These are phyloP conservation scores for Pseudopyricularia cyperi DNA, from an alignment of 2,329 filamentous ascomycete genomes.

Conservation along the genomic window DNA sequence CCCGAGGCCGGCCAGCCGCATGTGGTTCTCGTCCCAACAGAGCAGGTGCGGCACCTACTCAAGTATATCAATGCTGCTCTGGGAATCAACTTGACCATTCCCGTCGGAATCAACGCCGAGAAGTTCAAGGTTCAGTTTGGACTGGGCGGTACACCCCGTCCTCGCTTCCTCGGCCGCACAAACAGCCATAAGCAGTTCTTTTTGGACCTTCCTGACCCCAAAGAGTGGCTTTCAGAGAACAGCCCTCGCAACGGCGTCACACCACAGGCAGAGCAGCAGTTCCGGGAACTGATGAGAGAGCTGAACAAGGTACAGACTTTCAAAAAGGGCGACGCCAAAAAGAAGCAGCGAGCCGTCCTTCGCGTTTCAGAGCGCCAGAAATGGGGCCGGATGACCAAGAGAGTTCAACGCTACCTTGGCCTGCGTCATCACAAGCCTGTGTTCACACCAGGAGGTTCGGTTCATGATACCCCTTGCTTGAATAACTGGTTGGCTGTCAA, in stretches of 20 bases:
- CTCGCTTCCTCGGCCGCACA: slow-evolving; percentile 53
- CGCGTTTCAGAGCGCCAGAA: slow-evolving; percentile 34
- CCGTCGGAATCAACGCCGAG: slow-evolving; percentile 30
- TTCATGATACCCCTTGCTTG: not conserved
- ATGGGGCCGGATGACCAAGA: slow-evolving; percentile 43
- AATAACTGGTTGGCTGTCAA: not conserved
- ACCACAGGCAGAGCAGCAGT: slow-evolving; percentile 27
- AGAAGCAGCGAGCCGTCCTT: slow-evolving; percentile 15
- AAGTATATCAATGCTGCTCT: slow-evolving; percentile 49
- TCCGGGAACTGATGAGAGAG: slow-evolving; percentile 39
- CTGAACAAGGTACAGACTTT: slow-evolving; percentile 34
- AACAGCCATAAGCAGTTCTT: slow-evolving; percentile 23
- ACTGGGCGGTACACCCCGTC: slow-evolving; percentile 44
- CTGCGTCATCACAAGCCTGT: slow-evolving; percentile 20
- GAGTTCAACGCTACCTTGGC: slow-evolving; percentile 59
- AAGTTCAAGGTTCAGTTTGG: slow-evolving; percentile 52
- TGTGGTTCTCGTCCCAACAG: slow-evolving; percentile 53
- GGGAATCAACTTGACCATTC: slow-evolving; percentile 41
- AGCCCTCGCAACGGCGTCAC: slow-evolving; percentile 22
- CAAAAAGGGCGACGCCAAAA: slow-evolving; percentile 28
- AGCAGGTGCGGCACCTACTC: slow-evolving; percentile 53
- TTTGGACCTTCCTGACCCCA: slow-evolving; percentile 16
- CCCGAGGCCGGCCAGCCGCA: slow-evolving; percentile 28
- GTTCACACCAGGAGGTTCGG: not conserved
- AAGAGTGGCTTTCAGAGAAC: slow-evolving; percentile 19